Base-by-base conservation (phyloP, 2,329 filamentous ascomycete genomes). In the Hypoxylon sp. region DNA sequence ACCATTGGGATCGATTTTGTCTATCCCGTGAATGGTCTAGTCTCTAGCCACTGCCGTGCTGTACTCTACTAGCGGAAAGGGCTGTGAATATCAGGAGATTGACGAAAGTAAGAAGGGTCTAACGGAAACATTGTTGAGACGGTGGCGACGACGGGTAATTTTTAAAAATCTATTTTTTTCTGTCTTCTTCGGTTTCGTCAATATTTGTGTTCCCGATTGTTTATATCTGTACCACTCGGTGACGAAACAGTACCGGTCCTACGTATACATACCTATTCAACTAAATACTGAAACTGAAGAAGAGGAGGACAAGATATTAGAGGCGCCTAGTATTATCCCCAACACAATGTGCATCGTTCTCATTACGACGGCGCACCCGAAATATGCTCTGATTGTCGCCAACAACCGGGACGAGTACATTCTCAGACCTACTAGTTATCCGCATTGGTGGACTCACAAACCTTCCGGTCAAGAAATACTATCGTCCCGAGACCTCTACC, bases 381-480 rank as follows among this genome's bases (percentile, higher is more conserved):
- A 86, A 71, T 94, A 94, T 79, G 86, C 90, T 25, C 84, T 94
- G 66, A 91, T 95, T 73, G 81, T 93, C 66, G 83, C 94, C 76
- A 89, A 94, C 80, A 95, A 95, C 78, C 87, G 92, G 73, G 92
- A 95, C 82, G 91, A 91, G 77, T 91, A 87, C 79, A 87, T 91
- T 69, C 82, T 90, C 13, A 84, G 89, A 28, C 89, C 89, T 3
- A 91, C 89, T 1, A 89, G 86, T 57, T 82, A 86, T 64, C 88
- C 88, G 5, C 85, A 89, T 77, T 91, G 88, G 88, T 91, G 88
- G 88, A 83, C 78, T 46, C 83, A 83, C 65, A 76, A 78, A 19
- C 74, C 77, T 41, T 80, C 82, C 32, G 81, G 82, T 13, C 67
- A 78, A 45, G 71, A 82, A 63, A 81, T 90, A 56, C 83, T 91